Evolutionary conservation across 208 protist species (phyloP).

Genomic region (Wallacemonas sp.): DNA sequence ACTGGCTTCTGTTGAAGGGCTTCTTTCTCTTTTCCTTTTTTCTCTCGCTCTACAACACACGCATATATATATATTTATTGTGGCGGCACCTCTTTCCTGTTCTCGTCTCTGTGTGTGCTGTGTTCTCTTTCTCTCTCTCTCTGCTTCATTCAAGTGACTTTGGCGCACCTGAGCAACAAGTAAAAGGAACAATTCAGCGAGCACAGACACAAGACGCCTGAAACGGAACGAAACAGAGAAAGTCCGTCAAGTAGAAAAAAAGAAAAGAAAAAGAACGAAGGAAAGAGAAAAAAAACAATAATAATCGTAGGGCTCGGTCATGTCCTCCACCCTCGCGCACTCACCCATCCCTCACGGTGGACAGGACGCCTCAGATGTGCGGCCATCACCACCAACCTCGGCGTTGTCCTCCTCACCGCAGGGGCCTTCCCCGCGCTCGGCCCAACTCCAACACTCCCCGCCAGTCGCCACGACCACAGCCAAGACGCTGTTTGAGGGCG

Average conservation of each 20-base stretch:
- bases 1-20: neutral
- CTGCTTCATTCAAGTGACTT: no score
- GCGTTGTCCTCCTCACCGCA: neutral
- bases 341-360: neutral
- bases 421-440: neutral
- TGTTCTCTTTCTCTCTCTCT: neutral
- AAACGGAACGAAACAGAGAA: neutral
- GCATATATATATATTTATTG: no score
- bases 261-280: neutral
- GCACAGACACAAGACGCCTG: no score
- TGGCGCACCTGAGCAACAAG: no score
- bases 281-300: no score
- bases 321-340: slow-evolving; percentile 1
- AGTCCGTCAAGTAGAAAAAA: neutral
- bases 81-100: no score
- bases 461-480: neutral
- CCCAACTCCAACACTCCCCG: neutral
- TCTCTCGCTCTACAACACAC: neutral
- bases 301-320: no score
- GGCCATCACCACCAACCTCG: neutral
- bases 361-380: neutral
- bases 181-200: no score
- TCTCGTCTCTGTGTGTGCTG: no score
- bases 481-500: neutral
- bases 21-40: neutral